Evolutionary conservation across 78 protist genomes (phyloP), one percentile per base, ranked within the genome.

Genomic region (Neovahlkampfia damariscottae): DNA sequence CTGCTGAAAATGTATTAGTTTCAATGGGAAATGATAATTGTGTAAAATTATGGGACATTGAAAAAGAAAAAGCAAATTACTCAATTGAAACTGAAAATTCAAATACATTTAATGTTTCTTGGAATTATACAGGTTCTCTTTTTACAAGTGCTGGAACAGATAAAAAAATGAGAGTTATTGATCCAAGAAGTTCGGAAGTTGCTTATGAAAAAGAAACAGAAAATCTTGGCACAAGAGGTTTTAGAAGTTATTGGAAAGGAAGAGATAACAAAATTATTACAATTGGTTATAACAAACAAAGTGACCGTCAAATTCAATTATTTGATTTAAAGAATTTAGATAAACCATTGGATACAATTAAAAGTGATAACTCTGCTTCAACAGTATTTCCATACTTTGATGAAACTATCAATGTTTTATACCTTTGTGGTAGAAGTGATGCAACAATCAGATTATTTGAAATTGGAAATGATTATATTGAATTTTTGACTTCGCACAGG

Each of bases 31-130:
- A 77, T 62, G 96, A 93, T 85, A 32, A 3, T 67, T 68, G 87
- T 32, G 88, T 93, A 70, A 71, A 76, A 50, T 81, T 92, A 27
- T 96, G 98, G 97, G 91, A 95, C 85, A 83, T 92, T 28, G 93
- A 79, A 73, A 77, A 77, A n/a, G 97, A 92, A 38, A 74, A 69
- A 31, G 27, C 5, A 3, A 28, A 82, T 29, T 7, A 4, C 80
- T 5, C 69, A 1, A 8, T 83, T 30, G 83, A 77, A 81, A 8
- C 93, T 35, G 92, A 93, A 62, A 67, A 86, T 72, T 84, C 87
- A 71, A 79, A 83, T 68, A 5, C 88, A 8, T 31, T 41, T 41
- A 59, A 39, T 36, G 73, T 88, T 58, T 84, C 89, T 38, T 94
- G 91, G 93, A 95, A 90, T 78, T 28, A 34, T 70, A 87, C 92